Conservation (phyloP, 257 asterid species). For the Gentiana straminea region DNA sequence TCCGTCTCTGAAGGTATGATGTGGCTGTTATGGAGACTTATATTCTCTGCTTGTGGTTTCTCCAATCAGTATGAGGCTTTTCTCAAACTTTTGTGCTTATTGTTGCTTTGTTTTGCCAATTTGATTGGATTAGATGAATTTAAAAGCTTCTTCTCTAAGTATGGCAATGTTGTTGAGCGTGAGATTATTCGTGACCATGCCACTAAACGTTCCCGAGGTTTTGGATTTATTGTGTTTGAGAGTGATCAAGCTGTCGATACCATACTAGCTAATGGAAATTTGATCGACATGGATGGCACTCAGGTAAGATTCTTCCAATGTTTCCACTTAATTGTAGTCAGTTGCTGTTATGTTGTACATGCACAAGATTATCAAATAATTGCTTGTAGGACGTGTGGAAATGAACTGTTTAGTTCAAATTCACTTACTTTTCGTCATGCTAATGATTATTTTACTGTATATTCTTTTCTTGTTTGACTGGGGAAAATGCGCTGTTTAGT, state of each 20-base stretch:
- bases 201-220: constrained; percentile 89
- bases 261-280: constrained; percentile 67
- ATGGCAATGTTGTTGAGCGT: constrained; percentile 74
- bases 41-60: neutral
- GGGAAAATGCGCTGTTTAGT: neutral
- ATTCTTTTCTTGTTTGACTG: neutral
- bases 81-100: neutral
- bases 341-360: constrained; percentile 7
- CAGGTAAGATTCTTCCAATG: constrained; percentile 42
- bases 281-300: constrained; percentile 87
- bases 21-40: neutral
- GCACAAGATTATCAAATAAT: neutral
- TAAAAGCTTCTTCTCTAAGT: constrained; percentile 70
- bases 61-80: neutral
- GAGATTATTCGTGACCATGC: constrained; percentile 86
- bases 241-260: constrained; percentile 72
- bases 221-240: constrained; percentile 88
- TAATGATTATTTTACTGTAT: neutral
- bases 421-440: neutral
- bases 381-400: neutral
- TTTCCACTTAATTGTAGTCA: constrained; percentile 10
- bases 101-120: neutral
- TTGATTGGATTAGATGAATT: constrained; percentile 45
- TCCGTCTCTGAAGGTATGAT: constrained; percentile 62
- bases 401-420: neutral